Percentiles rank a stretch among this genome's conserved stretches.
Conservation (phyloP, 441 rosid species). For the Capsella rubella region DNA sequence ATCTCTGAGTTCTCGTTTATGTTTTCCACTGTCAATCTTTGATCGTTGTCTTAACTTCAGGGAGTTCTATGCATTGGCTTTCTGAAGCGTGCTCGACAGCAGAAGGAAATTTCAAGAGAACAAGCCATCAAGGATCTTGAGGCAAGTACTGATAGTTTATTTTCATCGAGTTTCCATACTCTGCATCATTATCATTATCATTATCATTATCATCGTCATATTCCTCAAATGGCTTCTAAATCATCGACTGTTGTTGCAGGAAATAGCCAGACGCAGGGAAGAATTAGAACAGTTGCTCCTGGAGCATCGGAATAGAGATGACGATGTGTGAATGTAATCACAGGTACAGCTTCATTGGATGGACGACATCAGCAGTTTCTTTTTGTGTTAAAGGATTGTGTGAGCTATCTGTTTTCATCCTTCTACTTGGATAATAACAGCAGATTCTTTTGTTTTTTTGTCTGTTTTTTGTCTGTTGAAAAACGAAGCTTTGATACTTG, state of each 20-base stretch:
- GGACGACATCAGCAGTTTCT: conserved; percentile 10
- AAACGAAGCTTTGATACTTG: conserved; percentile 4
- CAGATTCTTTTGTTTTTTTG: neutral
- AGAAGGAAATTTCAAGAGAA: conserved; percentile 71
- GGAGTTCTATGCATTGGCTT: conserved; percentile 85
- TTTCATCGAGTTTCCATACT: neutral
- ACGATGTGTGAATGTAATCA: conserved; percentile 31
- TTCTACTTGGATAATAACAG: conserved; percentile 29
- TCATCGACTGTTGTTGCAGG: conserved; percentile 49
- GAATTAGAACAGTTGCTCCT: conserved; percentile 73
- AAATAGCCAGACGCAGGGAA: conserved; percentile 64
- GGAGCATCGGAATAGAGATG: conserved; percentile 28
- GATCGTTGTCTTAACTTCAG: conserved; percentile 44
- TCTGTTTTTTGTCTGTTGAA: conserved; percentile 1
- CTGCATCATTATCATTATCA: conserved; percentile 16
- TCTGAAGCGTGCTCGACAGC: conserved; percentile 75
- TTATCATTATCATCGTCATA: neutral
- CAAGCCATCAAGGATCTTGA: conserved; percentile 84
- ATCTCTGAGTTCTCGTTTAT: neutral
- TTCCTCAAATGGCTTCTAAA: neutral
- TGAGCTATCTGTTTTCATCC: conserved; percentile 33
- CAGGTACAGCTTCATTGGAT: conserved; percentile 30
- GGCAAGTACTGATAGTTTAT: conserved; percentile 52
- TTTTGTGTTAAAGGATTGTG: conserved; percentile 29
- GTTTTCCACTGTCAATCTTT: neutral